These are phyloP conservation scores for Termitomyces sp. DNA, from an alignment of 768 basidiomycete species.

Conservation along the genomic window DNA sequence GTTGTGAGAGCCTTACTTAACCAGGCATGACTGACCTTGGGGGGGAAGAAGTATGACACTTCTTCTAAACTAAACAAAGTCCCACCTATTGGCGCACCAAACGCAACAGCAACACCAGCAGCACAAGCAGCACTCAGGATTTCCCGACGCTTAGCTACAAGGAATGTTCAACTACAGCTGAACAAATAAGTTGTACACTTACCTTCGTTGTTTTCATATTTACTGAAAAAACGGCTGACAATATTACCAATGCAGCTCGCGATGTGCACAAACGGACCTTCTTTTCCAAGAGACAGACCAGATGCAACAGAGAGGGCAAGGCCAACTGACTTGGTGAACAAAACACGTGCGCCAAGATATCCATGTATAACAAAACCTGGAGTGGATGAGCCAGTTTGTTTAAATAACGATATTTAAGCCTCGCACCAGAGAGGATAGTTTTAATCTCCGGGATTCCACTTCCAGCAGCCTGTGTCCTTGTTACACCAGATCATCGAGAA, in stretches of 20 bases:
- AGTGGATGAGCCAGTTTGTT: neutral
- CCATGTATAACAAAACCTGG: slow-evolving; percentile 95
- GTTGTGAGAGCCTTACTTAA: neutral
- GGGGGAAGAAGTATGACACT: slow-evolving; percentile 95
- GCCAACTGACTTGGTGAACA: slow-evolving; percentile 89
- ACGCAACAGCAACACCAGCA: slow-evolving; percentile 96
- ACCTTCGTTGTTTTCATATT: slow-evolving; percentile 98
- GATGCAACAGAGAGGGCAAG: slow-evolving; percentile 90
- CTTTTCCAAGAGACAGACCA: slow-evolving; percentile 80
- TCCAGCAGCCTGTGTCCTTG: slow-evolving; percentile 69
- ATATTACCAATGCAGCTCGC: slow-evolving; percentile 93
- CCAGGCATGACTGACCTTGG: slow-evolving; percentile 53
- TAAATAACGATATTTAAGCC: neutral
- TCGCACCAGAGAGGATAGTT: slow-evolving; percentile 78
- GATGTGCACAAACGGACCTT: slow-evolving; percentile 82
- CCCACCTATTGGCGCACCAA: slow-evolving; percentile 95
- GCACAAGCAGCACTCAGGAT: slow-evolving; percentile 95
- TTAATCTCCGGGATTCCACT: slow-evolving; percentile 98
- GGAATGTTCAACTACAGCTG: neutral
- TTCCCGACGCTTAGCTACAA: slow-evolving; percentile 84
- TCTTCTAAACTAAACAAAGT: slow-evolving; percentile 93
- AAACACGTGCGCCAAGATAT: slow-evolving; percentile 85
- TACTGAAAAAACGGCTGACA: slow-evolving; percentile 75
- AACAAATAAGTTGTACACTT: slow-evolving; percentile 11
- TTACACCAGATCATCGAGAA: neutral